Conservation (phyloP, 2,329 filamentous ascomycete species). For the Beauveria sp. region DNA sequence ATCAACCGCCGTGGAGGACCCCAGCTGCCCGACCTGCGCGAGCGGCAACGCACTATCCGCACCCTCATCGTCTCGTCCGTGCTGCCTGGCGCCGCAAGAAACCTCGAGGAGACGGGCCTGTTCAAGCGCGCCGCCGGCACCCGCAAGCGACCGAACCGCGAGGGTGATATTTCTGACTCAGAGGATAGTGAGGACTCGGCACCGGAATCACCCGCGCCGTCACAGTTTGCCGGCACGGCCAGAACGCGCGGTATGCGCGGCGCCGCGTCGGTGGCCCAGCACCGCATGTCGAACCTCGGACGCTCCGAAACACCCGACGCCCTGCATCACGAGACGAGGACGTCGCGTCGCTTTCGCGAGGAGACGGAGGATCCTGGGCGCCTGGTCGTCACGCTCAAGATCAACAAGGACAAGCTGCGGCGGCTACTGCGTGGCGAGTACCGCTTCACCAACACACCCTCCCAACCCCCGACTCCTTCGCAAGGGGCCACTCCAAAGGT, state of each 20-base stretch:
- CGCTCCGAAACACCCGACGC: slow-evolving; percentile 88
- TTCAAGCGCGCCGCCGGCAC: slow-evolving; percentile 68
- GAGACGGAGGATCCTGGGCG: slow-evolving; percentile 70
- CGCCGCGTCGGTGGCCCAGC: slow-evolving; percentile 77
- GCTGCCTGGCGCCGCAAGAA: slow-evolving; percentile 74
- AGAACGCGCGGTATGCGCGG: slow-evolving; percentile 84
- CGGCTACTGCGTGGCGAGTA: slow-evolving; percentile 53
- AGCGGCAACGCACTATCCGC: slow-evolving; percentile 85
- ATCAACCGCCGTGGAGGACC: slow-evolving; percentile 90
- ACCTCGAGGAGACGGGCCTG: slow-evolving; percentile 76
- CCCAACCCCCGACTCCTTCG: slow-evolving; percentile 29
- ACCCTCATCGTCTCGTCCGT: slow-evolving; percentile 90
- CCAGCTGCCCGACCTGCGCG: slow-evolving; percentile 89
- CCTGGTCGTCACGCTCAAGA: slow-evolving; percentile 66
- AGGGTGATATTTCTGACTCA: slow-evolving; percentile 78
- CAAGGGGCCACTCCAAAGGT: slow-evolving; percentile 25
- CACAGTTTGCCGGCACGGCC: slow-evolving; percentile 68
- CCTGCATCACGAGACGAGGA: slow-evolving; percentile 63
- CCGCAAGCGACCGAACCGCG: slow-evolving; percentile 45
- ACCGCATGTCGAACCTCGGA: slow-evolving; percentile 73
- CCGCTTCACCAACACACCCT: slow-evolving; percentile 30
- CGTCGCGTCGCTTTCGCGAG: slow-evolving; percentile 60
- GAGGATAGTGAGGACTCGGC: slow-evolving; percentile 86
- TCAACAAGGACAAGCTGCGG: slow-evolving; percentile 64
- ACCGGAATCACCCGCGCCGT: slow-evolving; percentile 75